phyloP scores from a whole-genome alignment of 1,284 basidiomycete genomes.

The Afroboletus lepidellus region DNA sequence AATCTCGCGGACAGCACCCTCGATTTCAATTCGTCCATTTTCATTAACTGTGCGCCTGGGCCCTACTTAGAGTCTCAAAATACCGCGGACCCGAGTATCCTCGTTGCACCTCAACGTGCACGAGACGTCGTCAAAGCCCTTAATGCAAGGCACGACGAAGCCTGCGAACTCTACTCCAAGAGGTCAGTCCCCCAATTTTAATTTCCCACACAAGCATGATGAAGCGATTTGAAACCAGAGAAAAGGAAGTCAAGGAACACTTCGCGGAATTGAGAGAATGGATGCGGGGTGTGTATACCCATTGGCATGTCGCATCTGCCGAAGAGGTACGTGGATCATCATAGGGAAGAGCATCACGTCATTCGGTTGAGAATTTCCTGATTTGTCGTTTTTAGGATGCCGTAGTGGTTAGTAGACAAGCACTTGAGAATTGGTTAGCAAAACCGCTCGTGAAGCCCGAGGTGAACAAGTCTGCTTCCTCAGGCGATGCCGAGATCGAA shows the following conservation, averaged over 20 bases:
- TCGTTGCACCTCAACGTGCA: constrained; percentile 52
- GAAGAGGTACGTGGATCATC: constrained; percentile 43
- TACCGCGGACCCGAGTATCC: constrained; percentile 20
- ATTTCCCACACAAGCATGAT: constrained; percentile 20
- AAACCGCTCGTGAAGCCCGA: constrained; percentile 34
- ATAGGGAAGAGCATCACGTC: constrained; percentile 11
- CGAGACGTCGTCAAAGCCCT: constrained; percentile 51
- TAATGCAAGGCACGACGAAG: constrained; percentile 53
- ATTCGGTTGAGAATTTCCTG: constrained; percentile 9
- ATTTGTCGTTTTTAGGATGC: constrained; percentile 42
- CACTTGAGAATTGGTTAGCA: constrained; percentile 61
- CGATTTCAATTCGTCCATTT: constrained; percentile 8
- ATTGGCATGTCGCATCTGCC: constrained; percentile 54
- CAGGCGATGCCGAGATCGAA: constrained; percentile 17
- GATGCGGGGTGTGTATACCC: constrained; percentile 60
- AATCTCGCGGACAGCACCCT: constrained; percentile 23
- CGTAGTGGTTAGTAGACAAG: constrained; percentile 56
- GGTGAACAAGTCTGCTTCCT: constrained; percentile 19
- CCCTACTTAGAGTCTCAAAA: constrained; percentile 8
- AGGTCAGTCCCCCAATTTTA: constrained; percentile 42
- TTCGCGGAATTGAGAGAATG: constrained; percentile 52
- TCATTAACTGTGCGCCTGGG: constrained; percentile 22
- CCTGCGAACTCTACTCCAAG: constrained; percentile 48
- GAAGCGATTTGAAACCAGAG: constrained; percentile 35
- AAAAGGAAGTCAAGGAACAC: constrained; percentile 38